phyloP scores from a whole-genome alignment of 2,329 filamentous ascomycete genomes.

The Colletotrichum sp. region DNA sequence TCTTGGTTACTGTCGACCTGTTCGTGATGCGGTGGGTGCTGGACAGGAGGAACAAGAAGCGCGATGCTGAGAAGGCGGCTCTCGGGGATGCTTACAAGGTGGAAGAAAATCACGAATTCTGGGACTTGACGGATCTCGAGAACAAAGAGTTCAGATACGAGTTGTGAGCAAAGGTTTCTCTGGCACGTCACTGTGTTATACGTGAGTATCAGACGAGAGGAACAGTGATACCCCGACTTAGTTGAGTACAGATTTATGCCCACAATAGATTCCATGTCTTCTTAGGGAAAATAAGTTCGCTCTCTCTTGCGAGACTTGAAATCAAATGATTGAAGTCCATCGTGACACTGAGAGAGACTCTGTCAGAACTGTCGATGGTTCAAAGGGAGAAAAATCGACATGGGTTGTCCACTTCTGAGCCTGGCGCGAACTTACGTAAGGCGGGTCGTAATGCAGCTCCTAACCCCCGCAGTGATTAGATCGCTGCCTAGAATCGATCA shows the following conservation, averaged over 20 bases:
- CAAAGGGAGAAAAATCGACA: neutral
- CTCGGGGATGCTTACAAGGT: conserved; percentile 59
- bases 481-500: neutral
- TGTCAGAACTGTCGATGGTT: neutral
- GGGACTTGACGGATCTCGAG: conserved; percentile 67
- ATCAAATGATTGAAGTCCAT: neutral
- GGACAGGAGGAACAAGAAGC: conserved; percentile 34
- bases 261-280: neutral
- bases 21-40: conserved; percentile 41
- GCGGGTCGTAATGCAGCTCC: neutral
- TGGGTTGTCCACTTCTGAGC: neutral
- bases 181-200: neutral
- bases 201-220: neutral
- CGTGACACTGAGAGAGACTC: neutral
- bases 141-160: conserved; percentile 65
- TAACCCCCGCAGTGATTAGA: neutral
- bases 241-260: neutral
- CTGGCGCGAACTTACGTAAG: neutral
- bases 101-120: conserved; percentile 56
- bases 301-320: neutral
- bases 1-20: conserved; percentile 46
- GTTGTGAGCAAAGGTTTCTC: neutral
- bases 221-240: neutral
- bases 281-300: neutral
- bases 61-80: conserved; percentile 26